Percentiles rank a stretch among this genome's conserved stretches.
phyloP scores from a whole-genome alignment of 176 grass and related monocot species.

The Avena insularis region DNA sequence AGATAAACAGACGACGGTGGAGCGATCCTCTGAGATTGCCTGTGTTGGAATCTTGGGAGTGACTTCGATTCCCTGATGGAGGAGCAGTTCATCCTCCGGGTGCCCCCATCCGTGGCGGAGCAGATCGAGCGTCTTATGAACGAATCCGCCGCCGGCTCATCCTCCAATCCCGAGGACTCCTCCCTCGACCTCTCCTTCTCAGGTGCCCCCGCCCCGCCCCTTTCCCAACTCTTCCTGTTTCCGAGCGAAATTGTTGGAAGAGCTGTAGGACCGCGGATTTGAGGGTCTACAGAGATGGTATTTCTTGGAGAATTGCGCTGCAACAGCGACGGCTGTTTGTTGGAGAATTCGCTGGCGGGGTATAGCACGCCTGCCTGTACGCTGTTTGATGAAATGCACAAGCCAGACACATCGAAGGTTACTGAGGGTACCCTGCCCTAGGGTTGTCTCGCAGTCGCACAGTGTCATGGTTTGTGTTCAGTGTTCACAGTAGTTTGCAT shows the following conservation, averaged over 20 bases:
- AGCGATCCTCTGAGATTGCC: background rate
- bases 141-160: conserved; percentile 59
- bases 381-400: conserved; percentile 24
- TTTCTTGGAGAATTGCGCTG: background rate
- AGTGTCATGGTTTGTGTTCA: background rate
- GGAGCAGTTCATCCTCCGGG: conserved; percentile 91
- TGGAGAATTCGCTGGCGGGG: background rate
- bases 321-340: background rate
- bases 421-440: conserved; percentile 1
- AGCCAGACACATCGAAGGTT: background rate
- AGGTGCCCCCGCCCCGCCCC: conserved; percentile 41
- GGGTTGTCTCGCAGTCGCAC: background rate
- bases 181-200: conserved; percentile 87
- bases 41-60: background rate
- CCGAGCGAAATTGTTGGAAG: background rate
- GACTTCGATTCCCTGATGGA: conserved; percentile 55
- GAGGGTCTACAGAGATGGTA: background rate
- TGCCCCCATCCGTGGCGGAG: conserved; percentile 75
- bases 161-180: conserved; percentile 63
- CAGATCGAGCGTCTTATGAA: conserved; percentile 79
- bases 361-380: background rate
- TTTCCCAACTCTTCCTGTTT: background rate
- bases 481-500: conserved; percentile 6
- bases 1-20: background rate
- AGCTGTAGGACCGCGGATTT: background rate